A percentile compares a stretch with the other conserved stretches of the same genome.
Evolutionary conservation across 164 flowering plant species (phyloP).

Genomic region (Sedum album): DNA sequence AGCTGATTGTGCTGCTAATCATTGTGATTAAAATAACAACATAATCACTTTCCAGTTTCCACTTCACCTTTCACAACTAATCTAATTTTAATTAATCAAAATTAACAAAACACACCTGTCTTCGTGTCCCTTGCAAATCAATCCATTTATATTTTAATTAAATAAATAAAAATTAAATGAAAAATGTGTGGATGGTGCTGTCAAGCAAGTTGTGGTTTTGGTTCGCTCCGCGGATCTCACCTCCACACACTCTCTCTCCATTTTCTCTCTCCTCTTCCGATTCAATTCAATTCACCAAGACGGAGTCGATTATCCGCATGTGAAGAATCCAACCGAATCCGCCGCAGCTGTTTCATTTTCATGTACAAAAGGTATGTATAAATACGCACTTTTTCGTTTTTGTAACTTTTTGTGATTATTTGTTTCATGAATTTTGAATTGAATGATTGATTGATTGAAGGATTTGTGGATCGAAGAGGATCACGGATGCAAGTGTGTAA

Average conservation of each 20-base stretch:
- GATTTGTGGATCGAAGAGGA: too few relatives aligned
- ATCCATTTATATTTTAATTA: neutral
- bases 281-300: neutral
- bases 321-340: neutral
- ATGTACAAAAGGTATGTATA: too few relatives aligned
- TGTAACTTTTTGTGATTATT: neutral
- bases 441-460: neutral
- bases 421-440: neutral
- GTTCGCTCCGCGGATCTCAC: neutral
- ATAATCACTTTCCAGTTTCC: too few relatives aligned
- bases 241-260: neutral
- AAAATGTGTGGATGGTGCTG: neutral
- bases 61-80: too few relatives aligned
- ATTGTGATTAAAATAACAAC: too few relatives aligned
- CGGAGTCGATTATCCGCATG: too few relatives aligned
- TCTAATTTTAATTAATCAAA: too few relatives aligned
- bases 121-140: neutral
- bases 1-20: too few relatives aligned
- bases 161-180: neutral
- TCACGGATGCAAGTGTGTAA: neutral
- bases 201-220: slow-evolving; percentile 3
- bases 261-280: neutral
- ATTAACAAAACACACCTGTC: neutral
- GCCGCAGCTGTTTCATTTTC: neutral
- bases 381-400: too few relatives aligned